phyloP scores from a whole-genome alignment of 75 land plant genomes.

The Picea sitchensis region DNA sequence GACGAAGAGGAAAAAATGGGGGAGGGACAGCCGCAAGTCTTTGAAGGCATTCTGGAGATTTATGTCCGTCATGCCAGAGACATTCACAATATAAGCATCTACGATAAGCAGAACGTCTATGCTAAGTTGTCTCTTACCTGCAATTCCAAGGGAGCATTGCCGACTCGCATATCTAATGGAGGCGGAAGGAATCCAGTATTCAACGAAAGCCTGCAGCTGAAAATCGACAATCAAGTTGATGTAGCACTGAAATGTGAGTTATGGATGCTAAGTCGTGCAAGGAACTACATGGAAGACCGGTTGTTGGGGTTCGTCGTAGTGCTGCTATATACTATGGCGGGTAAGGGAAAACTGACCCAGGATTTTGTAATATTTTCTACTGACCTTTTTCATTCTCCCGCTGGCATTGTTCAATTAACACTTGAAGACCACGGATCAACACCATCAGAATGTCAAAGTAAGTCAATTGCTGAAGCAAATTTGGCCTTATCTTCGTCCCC shows the following conservation, averaged over 20 bases:
- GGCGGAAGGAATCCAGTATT: constrained; percentile 75
- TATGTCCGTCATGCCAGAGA: no score
- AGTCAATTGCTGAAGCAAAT: constrained; percentile 8
- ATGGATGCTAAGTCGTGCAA: constrained; percentile 78
- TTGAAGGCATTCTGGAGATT: no score
- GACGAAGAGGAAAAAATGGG: no score
- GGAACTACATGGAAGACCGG: constrained; percentile 72
- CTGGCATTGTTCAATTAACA: constrained; percentile 63
- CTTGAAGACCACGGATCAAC: constrained; percentile 42
- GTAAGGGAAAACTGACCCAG: constrained; percentile 26
- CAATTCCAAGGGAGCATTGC: no score
- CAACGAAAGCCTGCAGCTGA: constrained; percentile 51
- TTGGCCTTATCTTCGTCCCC: constrained; percentile 9
- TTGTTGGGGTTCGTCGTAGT: constrained; percentile 66
- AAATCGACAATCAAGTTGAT: constrained; percentile 34
- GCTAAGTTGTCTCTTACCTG: no score
- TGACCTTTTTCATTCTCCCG: constrained; percentile 78
- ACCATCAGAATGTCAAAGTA: constrained; percentile 30
- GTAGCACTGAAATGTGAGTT: constrained; percentile 71
- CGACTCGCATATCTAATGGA: constrained; percentile 44
- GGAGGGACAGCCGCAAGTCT: no score
- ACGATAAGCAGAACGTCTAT: no score
- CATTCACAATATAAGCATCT: no score
- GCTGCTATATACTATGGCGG: constrained; percentile 40
- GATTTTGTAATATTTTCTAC: constrained; percentile 72